A percentile compares a stretch with the other conserved stretches of the same genome.
Conservation (phyloP, 129 eudicot genomes). For the Lonicera japonica region DNA sequence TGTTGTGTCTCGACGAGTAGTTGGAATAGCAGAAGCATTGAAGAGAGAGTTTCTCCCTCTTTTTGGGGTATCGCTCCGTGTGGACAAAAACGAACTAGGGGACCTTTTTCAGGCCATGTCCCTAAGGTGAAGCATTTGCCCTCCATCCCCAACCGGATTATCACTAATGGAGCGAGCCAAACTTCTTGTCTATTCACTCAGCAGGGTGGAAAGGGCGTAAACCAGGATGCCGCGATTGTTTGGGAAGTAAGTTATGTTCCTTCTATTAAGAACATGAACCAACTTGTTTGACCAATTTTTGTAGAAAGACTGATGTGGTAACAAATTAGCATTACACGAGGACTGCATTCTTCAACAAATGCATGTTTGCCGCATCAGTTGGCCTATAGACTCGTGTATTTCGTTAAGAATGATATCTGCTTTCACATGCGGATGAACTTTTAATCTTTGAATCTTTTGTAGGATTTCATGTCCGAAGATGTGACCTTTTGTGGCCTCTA, state of each 20-base stretch:
- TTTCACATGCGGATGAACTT: too few species aligned
- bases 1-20: conserved; percentile 87
- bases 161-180: conserved; percentile 69
- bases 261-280: too few species aligned
- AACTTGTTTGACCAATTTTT: too few species aligned
- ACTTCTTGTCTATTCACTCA: conserved; percentile 86
- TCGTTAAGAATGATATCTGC: too few species aligned
- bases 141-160: conserved; percentile 64
- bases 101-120: conserved; percentile 60
- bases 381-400: too few species aligned
- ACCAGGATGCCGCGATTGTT: conserved; percentile 98
- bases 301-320: too few species aligned
- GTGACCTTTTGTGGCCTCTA: conserved; percentile 85
- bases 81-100: conserved; percentile 42
- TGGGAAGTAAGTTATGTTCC: conserved; percentile 73
- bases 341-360: too few species aligned
- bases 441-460: too few species aligned
- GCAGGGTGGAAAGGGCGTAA: conserved; percentile 95
- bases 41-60: conserved; percentile 56
- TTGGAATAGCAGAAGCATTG: conserved; percentile 74
- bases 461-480: conserved; percentile 90
- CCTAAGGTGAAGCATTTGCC: conserved; percentile 53
- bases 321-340: too few species aligned
- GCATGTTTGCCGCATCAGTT: too few species aligned
- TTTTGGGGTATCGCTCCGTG: conserved; percentile 49